A percentile compares a stretch with the other conserved stretches of the same genome.
Conservation (phyloP, 768 basidiomycete species). For the Glaciozyma martinii region DNA sequence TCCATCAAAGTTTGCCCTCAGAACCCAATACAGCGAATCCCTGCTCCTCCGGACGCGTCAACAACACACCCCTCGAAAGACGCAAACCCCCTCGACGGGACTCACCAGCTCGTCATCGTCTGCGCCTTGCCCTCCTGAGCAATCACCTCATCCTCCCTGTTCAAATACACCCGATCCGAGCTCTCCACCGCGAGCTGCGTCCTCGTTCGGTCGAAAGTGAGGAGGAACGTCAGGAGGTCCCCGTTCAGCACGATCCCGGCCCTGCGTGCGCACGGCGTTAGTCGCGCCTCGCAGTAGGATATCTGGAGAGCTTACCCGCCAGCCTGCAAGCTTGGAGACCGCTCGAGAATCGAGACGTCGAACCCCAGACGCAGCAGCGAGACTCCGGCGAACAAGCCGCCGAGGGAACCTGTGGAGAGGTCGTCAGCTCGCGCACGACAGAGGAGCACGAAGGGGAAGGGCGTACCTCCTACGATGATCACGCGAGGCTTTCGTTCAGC, state of each 20-base stretch:
- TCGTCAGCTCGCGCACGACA: background rate
- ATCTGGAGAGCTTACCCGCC: background rate
- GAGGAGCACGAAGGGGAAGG: background rate
- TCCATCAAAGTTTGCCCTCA: background rate
- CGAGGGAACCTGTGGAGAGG: background rate
- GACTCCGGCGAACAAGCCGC: background rate
- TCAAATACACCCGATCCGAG: background rate
- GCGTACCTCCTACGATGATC: background rate
- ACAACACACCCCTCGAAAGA: too few relatives aligned
- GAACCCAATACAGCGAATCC: background rate
- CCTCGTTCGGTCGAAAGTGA: background rate
- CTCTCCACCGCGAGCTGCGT: background rate
- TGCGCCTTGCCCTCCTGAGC: background rate
- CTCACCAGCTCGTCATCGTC: background rate
- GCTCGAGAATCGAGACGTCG: background rate
- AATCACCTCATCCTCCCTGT: background rate
- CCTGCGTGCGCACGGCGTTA: background rate
- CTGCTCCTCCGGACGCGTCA: too few relatives aligned
- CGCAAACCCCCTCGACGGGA: too few relatives aligned
- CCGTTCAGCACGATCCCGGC: background rate
- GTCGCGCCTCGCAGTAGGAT: background rate
- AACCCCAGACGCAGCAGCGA: background rate
- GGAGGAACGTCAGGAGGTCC: background rate
- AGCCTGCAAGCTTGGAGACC: background rate
- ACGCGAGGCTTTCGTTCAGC: too few relatives aligned